These are phyloP conservation scores for Phytophthora citricola DNA, from an alignment of 352 stramenopile genomes.

Conservation along the genomic window DNA sequence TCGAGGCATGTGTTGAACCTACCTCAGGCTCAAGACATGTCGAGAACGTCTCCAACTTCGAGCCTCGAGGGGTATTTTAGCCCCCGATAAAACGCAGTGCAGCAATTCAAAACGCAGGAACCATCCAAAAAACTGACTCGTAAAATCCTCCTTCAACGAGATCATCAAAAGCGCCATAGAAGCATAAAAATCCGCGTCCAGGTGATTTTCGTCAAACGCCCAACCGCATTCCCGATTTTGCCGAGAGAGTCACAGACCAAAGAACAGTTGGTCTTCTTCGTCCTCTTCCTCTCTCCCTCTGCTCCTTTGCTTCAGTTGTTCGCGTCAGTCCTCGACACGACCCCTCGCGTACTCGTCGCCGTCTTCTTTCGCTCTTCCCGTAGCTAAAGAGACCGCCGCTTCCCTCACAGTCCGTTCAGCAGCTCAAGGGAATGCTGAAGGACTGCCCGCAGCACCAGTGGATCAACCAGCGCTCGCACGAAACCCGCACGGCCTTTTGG, in stretches of 20 bases:
- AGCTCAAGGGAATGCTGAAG: slow-evolving; percentile 78
- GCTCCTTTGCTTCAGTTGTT: background rate
- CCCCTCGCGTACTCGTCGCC: background rate
- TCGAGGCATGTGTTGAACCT: slow-evolving; percentile 17
- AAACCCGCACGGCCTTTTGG: slow-evolving; percentile 81
- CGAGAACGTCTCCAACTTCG: too few species aligned
- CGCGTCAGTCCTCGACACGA: background rate
- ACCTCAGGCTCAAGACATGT: background rate
- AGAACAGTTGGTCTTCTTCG: slow-evolving; percentile 1
- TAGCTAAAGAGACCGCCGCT: slow-evolving; percentile 12
- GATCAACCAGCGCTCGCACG: slow-evolving; percentile 89
- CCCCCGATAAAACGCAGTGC: background rate
- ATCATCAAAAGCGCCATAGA: slow-evolving; percentile 4
- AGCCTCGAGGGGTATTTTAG: too few species aligned
- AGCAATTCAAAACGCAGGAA: background rate
- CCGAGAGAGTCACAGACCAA: slow-evolving; percentile 10
- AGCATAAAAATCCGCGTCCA: slow-evolving; percentile 4
- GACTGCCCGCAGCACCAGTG: slow-evolving; percentile 92
- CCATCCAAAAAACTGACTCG: slow-evolving; percentile 5
- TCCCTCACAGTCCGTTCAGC: slow-evolving; percentile 20
- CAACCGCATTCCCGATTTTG: slow-evolving; percentile 31
- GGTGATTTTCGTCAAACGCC: slow-evolving; percentile 5
- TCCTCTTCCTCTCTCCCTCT: background rate
- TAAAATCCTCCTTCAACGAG: slow-evolving; percentile 14
- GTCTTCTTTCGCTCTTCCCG: background rate